Evolutionary conservation across 192 early-diverging fungal genomes (phyloP), one percentile per base, ranked within the genome.

Genomic region (Gigaspora rosea): DNA sequence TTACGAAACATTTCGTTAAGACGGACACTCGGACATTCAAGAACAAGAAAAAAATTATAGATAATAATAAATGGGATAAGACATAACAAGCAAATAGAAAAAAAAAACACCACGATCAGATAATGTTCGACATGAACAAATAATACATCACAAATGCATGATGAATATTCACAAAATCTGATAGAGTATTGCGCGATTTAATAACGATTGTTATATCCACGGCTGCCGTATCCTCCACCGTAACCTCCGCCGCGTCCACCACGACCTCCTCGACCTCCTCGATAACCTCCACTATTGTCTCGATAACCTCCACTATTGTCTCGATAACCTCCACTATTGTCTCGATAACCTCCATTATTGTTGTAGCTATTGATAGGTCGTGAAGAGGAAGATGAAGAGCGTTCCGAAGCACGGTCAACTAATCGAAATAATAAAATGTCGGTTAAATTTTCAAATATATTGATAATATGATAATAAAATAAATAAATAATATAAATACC

Each of bases 381-480:
- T 49, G 80, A 54, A 27, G 65, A 54, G 74, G 69, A n/a, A 58
- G 71, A 22, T 58, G 35, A 13, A 68, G 27, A 27, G 27, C 79
- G 78, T 75, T 81, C 78, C 54, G 83, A 75, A n/a, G 80, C 83
- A 80, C 78, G 78, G 49, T 84, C 80, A 57, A 84, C 83, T 76
- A 48, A 35, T n/a, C 27, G 7, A 51, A 11, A 27, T 27, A 0
- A 27, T 27, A 27, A 20, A 67, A 47, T 22, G 51, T 4, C 2
- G 13, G 13, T 67, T 22, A n/a, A 27, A 27, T 27, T 0, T 27
- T 27, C 27, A 27, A 27, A 48, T 47, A 27, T 27, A 27, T 27
- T 27, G 1, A 27, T 27, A 27, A 27, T 27, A 27, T 27, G 27
- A 27, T 27, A 27, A 27, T 22, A 11, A 22, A 22, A 69, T 10